Evolutionary conservation across 805 yeast species (phyloP), one percentile per base, ranked within the genome.

Genomic region (Myxozyma vanderwaltii): DNA sequence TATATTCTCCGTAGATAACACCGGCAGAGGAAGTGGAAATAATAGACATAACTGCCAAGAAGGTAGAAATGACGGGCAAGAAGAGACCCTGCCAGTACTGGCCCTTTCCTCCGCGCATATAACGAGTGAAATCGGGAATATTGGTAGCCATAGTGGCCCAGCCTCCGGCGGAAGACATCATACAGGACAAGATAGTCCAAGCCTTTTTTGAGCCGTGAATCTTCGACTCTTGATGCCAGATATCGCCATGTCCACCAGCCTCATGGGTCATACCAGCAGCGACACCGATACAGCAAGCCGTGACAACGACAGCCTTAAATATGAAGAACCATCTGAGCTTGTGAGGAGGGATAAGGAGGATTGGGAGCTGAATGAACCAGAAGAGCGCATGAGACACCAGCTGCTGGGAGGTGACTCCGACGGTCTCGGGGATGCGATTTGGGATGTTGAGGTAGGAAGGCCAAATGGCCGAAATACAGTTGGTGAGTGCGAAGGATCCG

Each of bases 131-230:
- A 36, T 64, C 67, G 19, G 66, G 66, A 31, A 60, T 60, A 53
- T 62, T 62, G 38, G 69, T 67, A 17, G 69, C 70, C 70, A 68
- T 65, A 44, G 70, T 68, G n/a, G 70, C 69, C 69, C 69, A 68
- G 13, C 70, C 69, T 26, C 68, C 69, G 26, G 67, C 61, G 45
- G 55, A 59, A 19, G 69, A 63, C 67, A 62, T 65, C 61, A 66
- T 61, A 53, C 68, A 58, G 21, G 62, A 44, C 51, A 67, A 33
- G 19, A 64, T 57, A 21, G 59, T 49, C 70, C 70, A 68, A 3
- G 65, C 58, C 10, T 61, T 51, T 23, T 44, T 57, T 7, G 68
- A 59, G 7, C 71, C 70, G 39, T 56, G 64, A 31, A 63, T 67
- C 10, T n/a, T 47, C 12, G 61, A 44, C 5, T 29, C 49, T 44